phyloP scores from a whole-genome alignment of 257 asterid genomes.

The Paraleonurus japonicus region DNA sequence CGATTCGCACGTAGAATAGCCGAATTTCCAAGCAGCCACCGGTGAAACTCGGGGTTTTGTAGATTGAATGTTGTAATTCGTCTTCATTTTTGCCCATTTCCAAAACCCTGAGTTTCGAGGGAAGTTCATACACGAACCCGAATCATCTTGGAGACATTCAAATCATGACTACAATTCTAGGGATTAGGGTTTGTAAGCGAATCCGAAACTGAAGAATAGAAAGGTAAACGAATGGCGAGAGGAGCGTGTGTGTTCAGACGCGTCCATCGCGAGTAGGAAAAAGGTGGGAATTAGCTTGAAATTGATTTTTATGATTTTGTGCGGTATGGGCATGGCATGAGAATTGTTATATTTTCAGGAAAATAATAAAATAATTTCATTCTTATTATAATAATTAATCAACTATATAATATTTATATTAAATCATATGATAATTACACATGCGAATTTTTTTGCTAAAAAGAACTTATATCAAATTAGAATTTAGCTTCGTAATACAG shows the following conservation, averaged over 20 bases:
- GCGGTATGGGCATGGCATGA: not conserved
- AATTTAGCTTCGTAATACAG: not conserved
- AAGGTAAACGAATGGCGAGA: not conserved
- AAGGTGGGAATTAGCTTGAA: not conserved
- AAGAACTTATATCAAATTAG: not conserved
- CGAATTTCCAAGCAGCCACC: conserved; percentile 71
- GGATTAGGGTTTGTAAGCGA: conserved; percentile 24
- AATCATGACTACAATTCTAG: not conserved
- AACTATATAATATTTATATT: no score
- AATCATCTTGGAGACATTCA: conserved; percentile 6
- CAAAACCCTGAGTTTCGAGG: conserved; percentile 13
- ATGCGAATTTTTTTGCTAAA: not conserved
- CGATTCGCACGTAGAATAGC: conserved; percentile 62
- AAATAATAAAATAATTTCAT: no score
- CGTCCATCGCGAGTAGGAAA: conserved; percentile 2
- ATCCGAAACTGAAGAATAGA: not conserved
- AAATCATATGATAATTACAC: not conserved
- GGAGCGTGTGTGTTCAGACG: conserved; percentile 19
- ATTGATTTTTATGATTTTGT: not conserved
- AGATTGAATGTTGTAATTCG: conserved; percentile 41
- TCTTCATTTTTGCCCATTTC: conserved; percentile 46
- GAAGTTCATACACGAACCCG: not conserved
- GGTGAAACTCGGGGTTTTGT: conserved; percentile 46
- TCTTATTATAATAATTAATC: no score
- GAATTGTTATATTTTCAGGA: not conserved